Percentiles rank a stretch among this genome's conserved stretches.
Conservation (phyloP, 2,329 filamentous ascomycete genomes). For the Beauveria pseudobassiana region DNA sequence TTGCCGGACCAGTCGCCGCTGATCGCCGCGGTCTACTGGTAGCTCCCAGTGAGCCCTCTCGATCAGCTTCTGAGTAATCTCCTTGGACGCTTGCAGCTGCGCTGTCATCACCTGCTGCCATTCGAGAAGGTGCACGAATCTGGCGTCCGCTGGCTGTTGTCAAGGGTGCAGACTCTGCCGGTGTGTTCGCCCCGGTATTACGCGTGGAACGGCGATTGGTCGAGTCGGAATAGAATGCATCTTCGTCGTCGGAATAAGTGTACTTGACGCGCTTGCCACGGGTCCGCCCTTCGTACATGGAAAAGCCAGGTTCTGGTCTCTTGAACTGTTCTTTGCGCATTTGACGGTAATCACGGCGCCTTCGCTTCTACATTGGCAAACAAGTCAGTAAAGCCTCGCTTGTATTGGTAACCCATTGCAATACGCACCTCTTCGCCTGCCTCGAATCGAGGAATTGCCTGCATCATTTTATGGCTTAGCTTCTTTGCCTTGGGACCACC, state of each 20-base stretch:
- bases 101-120: constrained; percentile 52
- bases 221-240: constrained; percentile 59
- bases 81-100: constrained; percentile 38
- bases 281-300: constrained; percentile 91
- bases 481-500: constrained; percentile 73
- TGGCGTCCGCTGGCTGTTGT: constrained; percentile 84
- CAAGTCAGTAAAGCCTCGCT: constrained; percentile 14
- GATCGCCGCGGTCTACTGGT: constrained; percentile 44
- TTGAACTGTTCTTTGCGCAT: constrained; percentile 80
- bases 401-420: background rate
- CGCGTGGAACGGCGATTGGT: constrained; percentile 62
- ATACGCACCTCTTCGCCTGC: constrained; percentile 74
- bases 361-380: constrained; percentile 63
- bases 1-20: constrained; percentile 42
- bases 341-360: constrained; percentile 83
- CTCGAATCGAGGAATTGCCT: constrained; percentile 83
- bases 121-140: constrained; percentile 59
- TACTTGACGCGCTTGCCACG: constrained; percentile 95
- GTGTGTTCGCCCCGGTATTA: constrained; percentile 66
- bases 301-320: constrained; percentile 81
- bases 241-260: constrained; percentile 87
- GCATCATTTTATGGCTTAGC: constrained; percentile 67
- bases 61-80: constrained; percentile 32
- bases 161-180: constrained; percentile 56
- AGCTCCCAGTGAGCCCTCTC: constrained; percentile 33